Percentiles rank a stretch among this genome's conserved stretches.
These are phyloP conservation scores for Fusarium heterosporum DNA, from an alignment of 2,329 filamentous ascomycete genomes.

Conservation along the genomic window DNA sequence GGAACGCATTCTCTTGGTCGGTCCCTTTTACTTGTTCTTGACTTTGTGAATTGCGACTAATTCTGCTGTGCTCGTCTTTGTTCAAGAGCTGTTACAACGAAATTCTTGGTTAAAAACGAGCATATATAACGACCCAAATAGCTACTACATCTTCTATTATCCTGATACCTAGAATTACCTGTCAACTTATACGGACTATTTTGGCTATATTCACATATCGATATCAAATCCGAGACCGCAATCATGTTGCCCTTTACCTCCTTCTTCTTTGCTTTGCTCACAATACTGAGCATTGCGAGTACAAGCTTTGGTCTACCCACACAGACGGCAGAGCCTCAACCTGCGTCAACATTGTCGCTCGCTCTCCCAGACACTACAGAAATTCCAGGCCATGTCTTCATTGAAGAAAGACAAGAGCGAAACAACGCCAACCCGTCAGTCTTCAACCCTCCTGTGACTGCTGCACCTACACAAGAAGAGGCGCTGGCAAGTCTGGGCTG, in stretches of 20 bases:
- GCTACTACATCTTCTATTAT: not conserved
- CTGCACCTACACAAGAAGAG: conserved; percentile 49
- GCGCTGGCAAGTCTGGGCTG: conserved; percentile 49
- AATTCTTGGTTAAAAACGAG: not conserved
- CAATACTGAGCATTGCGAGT: conserved; percentile 15
- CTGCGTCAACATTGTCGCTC: conserved; percentile 13
- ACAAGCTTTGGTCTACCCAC: conserved; percentile 29
- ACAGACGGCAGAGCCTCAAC: conserved; percentile 25
- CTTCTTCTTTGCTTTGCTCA: conserved; percentile 16
- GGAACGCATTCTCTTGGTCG: not conserved
- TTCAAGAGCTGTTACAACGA: conserved; percentile 8
- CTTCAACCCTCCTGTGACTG: conserved; percentile 50
- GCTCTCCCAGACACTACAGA: conserved; percentile 14
- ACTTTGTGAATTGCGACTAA: conserved; percentile 9
- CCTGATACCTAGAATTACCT: not conserved
- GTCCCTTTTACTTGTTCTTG: conserved; percentile 3
- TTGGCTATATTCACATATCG: not conserved
- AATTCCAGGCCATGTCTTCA: not conserved
- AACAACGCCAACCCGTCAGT: conserved; percentile 39
- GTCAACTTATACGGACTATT: not conserved
- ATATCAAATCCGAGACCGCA: not conserved
- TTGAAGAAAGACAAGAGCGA: conserved; percentile 25
- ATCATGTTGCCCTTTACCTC: conserved; percentile 17
- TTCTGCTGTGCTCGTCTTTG: conserved; percentile 31
- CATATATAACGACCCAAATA: conserved; percentile 28